phyloP scores from a whole-genome alignment of 768 basidiomycete species.

The Russula foetens region DNA sequence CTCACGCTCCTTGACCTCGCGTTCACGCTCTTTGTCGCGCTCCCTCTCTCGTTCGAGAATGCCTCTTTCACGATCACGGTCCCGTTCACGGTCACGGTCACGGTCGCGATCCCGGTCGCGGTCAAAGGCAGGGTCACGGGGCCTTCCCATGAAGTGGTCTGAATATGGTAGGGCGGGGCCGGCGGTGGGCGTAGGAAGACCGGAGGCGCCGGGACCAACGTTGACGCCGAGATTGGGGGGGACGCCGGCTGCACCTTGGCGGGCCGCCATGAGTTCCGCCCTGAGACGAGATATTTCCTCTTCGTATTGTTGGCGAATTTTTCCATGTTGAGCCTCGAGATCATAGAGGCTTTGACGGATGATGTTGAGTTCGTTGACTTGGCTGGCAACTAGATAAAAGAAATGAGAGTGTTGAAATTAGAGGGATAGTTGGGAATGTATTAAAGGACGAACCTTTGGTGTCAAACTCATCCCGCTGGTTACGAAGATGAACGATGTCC shows the following conservation, averaged over 20 bases:
- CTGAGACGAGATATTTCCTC: slow-evolving; percentile 71
- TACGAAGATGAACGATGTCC: slow-evolving; percentile 60
- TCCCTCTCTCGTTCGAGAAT: slow-evolving; percentile 32
- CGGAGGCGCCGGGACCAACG: slow-evolving; percentile 19
- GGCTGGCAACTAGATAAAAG: slow-evolving; percentile 49
- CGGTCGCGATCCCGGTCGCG: slow-evolving; percentile 25
- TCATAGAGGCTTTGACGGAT: slow-evolving; percentile 89
- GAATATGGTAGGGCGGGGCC: slow-evolving; percentile 23
- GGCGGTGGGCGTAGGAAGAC: slow-evolving; percentile 21
- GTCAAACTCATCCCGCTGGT: slow-evolving; percentile 86
- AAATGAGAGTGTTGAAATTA: neutral
- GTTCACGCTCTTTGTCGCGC: slow-evolving; percentile 27
- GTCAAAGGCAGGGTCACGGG: slow-evolving; percentile 24
- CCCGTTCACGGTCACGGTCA: slow-evolving; percentile 29
- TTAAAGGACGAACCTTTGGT: slow-evolving; percentile 56
- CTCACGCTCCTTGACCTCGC: slow-evolving; percentile 26
- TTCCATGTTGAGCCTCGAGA: slow-evolving; percentile 80
- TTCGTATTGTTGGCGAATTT: slow-evolving; percentile 82
- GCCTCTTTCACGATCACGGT: slow-evolving; percentile 27
- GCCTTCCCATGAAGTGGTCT: slow-evolving; percentile 18
- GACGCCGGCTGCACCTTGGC: slow-evolving; percentile 29
- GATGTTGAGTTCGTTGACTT: slow-evolving; percentile 84
- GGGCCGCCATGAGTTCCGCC: slow-evolving; percentile 51
- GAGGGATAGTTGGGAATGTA: neutral
- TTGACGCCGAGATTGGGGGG: slow-evolving; percentile 22